Evolutionary conservation across 805 yeast genomes (phyloP).

Genomic region (Pachysolen tannophilus): DNA sequence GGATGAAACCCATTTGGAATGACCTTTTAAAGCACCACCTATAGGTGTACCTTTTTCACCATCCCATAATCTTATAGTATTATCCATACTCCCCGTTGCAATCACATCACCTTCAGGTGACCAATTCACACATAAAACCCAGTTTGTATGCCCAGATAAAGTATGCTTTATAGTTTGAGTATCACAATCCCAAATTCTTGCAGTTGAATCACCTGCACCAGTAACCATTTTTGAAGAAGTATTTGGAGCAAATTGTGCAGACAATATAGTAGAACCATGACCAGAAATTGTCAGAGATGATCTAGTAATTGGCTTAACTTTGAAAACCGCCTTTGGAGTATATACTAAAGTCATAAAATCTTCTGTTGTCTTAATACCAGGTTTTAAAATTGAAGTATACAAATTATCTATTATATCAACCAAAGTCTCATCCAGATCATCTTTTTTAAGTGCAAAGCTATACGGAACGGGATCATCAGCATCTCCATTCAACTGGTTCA

Average conservation of each 20-base stretch:
- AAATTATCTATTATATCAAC: conserved; percentile 74
- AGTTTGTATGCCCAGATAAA: conserved; percentile 76
- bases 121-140: conserved; percentile 91
- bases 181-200: conserved; percentile 94
- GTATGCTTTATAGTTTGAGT: conserved; percentile 87
- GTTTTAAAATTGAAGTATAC: conserved; percentile 75
- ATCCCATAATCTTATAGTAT: conserved; percentile 84
- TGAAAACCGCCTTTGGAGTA: conserved; percentile 93
- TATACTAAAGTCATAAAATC: conserved; percentile 85
- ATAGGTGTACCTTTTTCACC: conserved; percentile 61
- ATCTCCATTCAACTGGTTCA: conserved; percentile 69
- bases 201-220: conserved; percentile 95
- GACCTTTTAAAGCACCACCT: conserved; percentile 75
- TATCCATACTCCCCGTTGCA: conserved; percentile 96
- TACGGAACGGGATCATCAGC: conserved; percentile 85
- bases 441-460: conserved; percentile 61
- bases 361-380: conserved; percentile 84
- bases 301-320: conserved; percentile 84
- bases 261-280: conserved; percentile 87
- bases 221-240: conserved; percentile 81
- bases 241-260: conserved; percentile 90
- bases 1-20: conserved; percentile 82
- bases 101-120: conserved; percentile 85
- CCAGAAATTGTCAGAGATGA: conserved; percentile 91
- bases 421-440: conserved; percentile 32